Percentiles rank a stretch among this genome's conserved stretches.
phyloP scores from a whole-genome alignment of 257 asterid species.

The Solanum clarkiae region DNA sequence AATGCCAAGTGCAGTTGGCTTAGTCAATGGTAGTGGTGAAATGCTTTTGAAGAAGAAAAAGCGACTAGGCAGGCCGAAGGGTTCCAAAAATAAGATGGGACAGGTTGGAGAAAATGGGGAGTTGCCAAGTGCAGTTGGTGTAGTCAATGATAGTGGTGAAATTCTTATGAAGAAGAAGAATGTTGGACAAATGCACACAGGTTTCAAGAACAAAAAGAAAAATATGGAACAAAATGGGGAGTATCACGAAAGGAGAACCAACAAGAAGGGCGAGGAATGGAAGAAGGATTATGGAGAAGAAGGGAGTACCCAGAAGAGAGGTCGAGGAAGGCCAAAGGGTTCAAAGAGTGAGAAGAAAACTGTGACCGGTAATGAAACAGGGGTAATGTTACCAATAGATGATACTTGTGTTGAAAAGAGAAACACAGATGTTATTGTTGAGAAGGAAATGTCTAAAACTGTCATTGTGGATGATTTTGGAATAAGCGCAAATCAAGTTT shows the following conservation, averaged over 20 bases:
- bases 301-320: background rate
- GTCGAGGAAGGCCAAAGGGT: constrained; percentile 1
- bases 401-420: background rate
- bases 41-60: background rate
- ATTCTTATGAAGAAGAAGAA: background rate
- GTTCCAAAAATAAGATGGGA: constrained; percentile 13
- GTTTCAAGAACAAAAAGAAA: constrained; percentile 1
- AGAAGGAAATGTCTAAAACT: background rate
- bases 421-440: background rate
- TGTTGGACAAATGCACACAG: constrained; percentile 3
- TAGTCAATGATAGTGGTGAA: background rate
- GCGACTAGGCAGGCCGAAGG: constrained; percentile 24
- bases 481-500: background rate
- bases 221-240: background rate
- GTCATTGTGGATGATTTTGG: background rate
- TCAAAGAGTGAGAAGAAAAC: constrained; percentile 3
- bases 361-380: background rate
- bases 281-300: background rate
- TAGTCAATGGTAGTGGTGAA: background rate
- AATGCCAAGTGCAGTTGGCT: background rate
- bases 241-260: background rate
- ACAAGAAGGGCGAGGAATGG: background rate
- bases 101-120: background rate
- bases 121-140: background rate
- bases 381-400: background rate